These are phyloP conservation scores for Exophiala xenobiotica DNA, from an alignment of 2,329 filamentous ascomycete species.

Conservation along the genomic window DNA sequence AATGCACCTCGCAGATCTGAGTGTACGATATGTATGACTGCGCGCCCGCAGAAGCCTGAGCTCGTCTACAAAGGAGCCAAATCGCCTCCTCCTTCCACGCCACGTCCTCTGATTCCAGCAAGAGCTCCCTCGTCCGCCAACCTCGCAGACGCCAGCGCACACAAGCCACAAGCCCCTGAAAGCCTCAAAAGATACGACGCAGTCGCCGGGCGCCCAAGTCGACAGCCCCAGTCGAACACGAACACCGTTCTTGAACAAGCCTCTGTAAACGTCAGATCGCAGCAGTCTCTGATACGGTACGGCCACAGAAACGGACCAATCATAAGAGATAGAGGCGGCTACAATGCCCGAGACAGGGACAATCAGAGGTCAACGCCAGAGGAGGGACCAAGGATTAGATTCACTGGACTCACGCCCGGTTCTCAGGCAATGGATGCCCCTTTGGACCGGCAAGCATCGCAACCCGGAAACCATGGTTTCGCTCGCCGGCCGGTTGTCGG, in stretches of 20 bases:
- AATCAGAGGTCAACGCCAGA: too few species aligned
- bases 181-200: background rate
- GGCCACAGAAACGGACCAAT: background rate
- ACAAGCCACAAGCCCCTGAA: constrained; percentile 37
- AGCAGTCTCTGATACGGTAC: background rate
- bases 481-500: too few species aligned
- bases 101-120: constrained; percentile 1
- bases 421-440: too few species aligned
- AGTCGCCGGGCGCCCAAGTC: too few species aligned
- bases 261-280: background rate
- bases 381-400: too few species aligned
- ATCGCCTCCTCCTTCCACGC: background rate
- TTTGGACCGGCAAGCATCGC: too few species aligned
- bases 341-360: background rate
- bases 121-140: background rate
- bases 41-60: constrained; percentile 26
- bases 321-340: background rate
- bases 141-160: constrained; percentile 30
- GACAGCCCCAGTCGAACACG: too few species aligned
- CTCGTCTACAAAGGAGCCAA: constrained; percentile 12
- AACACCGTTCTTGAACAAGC: background rate
- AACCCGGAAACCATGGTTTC: too few species aligned
- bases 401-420: too few species aligned
- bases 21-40: constrained; percentile 35
- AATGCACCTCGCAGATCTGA: constrained; percentile 16